Base-by-base conservation (phyloP, 2,329 filamentous ascomycete genomes). In the Didymella segeticola region DNA sequence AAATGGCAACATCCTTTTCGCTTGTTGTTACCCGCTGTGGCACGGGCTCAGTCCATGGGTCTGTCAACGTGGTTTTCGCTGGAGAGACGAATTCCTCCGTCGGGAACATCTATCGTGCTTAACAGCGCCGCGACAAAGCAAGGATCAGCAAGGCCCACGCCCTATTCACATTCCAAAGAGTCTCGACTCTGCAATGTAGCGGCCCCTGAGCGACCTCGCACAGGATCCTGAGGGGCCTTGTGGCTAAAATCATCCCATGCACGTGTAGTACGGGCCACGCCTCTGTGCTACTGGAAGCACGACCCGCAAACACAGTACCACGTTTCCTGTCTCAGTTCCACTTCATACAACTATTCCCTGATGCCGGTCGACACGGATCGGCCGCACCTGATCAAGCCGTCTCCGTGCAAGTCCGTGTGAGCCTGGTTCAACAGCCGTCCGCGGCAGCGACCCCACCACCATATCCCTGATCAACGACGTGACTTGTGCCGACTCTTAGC, bases 251-350 rank as follows among this genome's bases (percentile, higher is more conserved):
- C 39, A 37, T 23, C 30, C 45, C 51, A 45, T 41, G 27, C 51
- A 46, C 11, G 43, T 47, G 51, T 46, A 46, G 45, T 30, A 46
- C 12, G 39, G 11, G 27, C 34, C 11, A 20, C 39, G 19, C 22
- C 33, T 49, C 23, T 41, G 22, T 46, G 39, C 19, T 41, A 34
- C 45, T 25, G 22, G 27, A 22, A 41, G 36, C 45, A 43, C 27
- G 31, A 26, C 39, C 51, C 46, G 27, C 39, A 53, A 27, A 45
- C 26, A 48, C 45, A 54, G 39, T 43, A 45, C 39, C 51, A 54
- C 45, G 43, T 45, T 48, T 43, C 39, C 45, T 45, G 45, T 49
- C 41, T 45, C 34, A 27, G 31, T 20, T 14, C 15, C 20, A 29
- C 33, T 39, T 27, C 38, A 37, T 31, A 26, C 15, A 23, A 26